Evolutionary conservation across 1,284 basidiomycete species (phyloP).

Genomic region (Coniophora puteana): DNA sequence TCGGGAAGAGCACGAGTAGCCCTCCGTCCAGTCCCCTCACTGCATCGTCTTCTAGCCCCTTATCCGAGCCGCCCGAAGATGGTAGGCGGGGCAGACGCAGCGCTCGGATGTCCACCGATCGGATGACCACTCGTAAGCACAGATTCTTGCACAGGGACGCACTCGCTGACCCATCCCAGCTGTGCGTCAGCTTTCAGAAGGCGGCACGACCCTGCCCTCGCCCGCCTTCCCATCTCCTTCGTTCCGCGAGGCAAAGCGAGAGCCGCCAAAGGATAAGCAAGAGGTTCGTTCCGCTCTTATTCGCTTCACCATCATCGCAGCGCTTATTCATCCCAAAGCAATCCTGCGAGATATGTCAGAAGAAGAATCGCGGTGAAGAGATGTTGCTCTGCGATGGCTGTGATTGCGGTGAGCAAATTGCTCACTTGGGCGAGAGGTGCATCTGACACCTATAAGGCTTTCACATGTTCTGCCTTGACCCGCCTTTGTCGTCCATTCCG

Average conservation of each 20-base stretch:
- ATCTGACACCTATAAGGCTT: constrained; percentile 58
- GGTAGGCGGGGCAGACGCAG: too few species aligned
- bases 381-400: constrained; percentile 98
- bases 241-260: constrained; percentile 44
- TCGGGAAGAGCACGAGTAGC: constrained; percentile 22
- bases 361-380: constrained; percentile 82
- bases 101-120: too few species aligned
- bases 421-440: constrained; percentile 8
- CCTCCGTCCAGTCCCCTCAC: constrained; percentile 71
- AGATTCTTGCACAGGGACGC: constrained; percentile 15
- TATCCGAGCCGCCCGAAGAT: constrained; percentile 78
- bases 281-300: not conserved
- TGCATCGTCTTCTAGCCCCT: constrained; percentile 64
- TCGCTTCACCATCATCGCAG: too few species aligned
- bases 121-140: constrained; percentile 32
- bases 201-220: constrained; percentile 24
- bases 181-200: constrained; percentile 29
- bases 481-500: constrained; percentile 82
- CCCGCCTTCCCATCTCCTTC: constrained; percentile 39
- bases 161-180: constrained; percentile 20
- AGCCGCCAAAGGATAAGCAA: constrained; percentile 49
- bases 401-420: constrained; percentile 73
- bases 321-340: too few species aligned
- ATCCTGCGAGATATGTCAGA: constrained; percentile 85
- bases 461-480: constrained; percentile 95